Base-by-base conservation (phyloP, 495 filamentous ascomycete species). In the Immersiella caudata region DNA sequence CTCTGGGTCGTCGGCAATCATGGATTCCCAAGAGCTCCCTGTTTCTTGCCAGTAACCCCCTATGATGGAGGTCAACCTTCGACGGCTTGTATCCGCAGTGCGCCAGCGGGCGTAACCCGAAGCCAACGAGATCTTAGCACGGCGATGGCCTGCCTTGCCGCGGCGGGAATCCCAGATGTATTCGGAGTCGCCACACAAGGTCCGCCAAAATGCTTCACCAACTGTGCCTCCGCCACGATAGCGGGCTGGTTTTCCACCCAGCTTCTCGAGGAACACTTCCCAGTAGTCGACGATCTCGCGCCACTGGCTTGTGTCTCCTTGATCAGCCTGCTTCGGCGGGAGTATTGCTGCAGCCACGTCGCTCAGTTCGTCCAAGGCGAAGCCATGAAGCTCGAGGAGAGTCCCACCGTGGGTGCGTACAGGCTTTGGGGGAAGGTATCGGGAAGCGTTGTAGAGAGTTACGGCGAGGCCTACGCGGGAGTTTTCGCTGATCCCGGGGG, bases 191-290 rank as follows among this genome's bases (percentile, higher is more conserved):
- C 67, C 72, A n/a, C 70, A 64, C 7, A 74, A 22, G 9, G 70
- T 72, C 7, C 68, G 50, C 72, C 72, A 74, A 49, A 74, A 74
- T 8, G 70, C 70, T 40, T 66, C 40, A 5, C 59, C 26, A 29
- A 70, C 46, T 2, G 52, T 66, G 18, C 67, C 64, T 24, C 67
- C 65, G 16, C 62, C 60, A 14, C 52, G 40, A 24, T 56, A 71
- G 18, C 21, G 51, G 21, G 20, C 51, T 46, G 57, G 6, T 16
- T 52, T n/a, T 6, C 40, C 64, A 29, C 21, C 9, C 9, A 20
- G 21, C 22, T 51, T 46, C 22, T 2, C n/a, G 25, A 60, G 18
- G 9, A 52, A 18, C n/a, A n/a, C n/a, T 25, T 60, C 57, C 64
- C 64, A 67, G 7, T 52, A 18, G 7, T 20, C 27, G 20, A 67